Base-by-base conservation (phyloP, 371 early-diverging fungal species). In the Cokeromyces recurvatus region DNA sequence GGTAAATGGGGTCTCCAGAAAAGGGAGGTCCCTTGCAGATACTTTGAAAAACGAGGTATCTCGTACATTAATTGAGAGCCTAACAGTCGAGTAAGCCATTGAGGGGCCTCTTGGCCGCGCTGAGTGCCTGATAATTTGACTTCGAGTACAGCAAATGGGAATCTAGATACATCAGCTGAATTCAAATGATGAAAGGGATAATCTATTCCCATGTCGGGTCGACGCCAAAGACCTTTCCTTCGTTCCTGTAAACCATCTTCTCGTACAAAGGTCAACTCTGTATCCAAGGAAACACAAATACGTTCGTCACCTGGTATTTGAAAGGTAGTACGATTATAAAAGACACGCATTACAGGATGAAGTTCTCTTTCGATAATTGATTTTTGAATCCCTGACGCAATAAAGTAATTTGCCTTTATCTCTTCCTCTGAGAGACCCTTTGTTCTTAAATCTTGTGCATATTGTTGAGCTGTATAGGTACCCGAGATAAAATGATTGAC, bases 261-360 rank as follows among this genome's bases (percentile, higher is more conserved):
- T 48, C 95, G 91, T 47, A 98, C 90, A 87, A 98, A 92, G 12
- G 92, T 86, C 41, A 99, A 68, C 47, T 99, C 95, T 0, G 98
- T 98, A 64, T 99, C 99, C 3, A 99, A 81, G 6, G 94, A 92
- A 27, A 99, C 86, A 49, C 98, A 85, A 24, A 99, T 90, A 35
- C 90, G 82, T 11, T 95, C 89, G 67, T 96, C 97, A 32, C 94
- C 96, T 4, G 99, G 99, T 5, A 98, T 67, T 70, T 99, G 99
- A 82, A 99, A 99, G 2, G 98, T 98, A 12, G 94, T 97, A 62
- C 99, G 87, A 64, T 95, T 96, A 78, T 99, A 98, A 57, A 94
- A 94, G 0, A 96, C 94, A 37, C 98, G 87, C 59, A 92, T 67
- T 4, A 86, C 78, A 34, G 99, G 99, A n/a, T 73, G 65, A 19